Evolutionary conservation across 495 filamentous ascomycete species (phyloP).

Genomic region (Haplographium delicatum): DNA sequence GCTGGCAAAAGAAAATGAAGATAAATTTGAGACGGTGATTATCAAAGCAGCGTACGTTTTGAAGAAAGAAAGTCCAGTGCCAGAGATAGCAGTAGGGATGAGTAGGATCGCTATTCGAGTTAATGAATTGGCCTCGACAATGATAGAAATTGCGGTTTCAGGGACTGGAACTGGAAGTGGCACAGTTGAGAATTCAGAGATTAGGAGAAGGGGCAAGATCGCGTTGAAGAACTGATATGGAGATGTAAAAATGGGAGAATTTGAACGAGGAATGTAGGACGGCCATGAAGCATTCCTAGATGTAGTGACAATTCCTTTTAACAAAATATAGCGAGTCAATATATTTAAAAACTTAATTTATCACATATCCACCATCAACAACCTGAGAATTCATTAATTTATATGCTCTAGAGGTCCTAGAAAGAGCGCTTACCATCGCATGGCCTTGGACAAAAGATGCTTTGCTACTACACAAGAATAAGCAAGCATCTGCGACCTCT

Average conservation of each 20-base stretch:
- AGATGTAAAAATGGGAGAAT: neutral
- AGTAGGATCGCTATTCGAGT: neutral
- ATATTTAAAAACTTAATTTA: slow-evolving; percentile 13
- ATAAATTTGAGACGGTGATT: slow-evolving; percentile 2
- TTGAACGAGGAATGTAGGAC: too few species aligned
- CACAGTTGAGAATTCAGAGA: neutral
- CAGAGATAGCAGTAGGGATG: neutral
- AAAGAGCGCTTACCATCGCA: slow-evolving; percentile 29
- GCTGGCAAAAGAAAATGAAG: neutral
- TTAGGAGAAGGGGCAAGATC: neutral
- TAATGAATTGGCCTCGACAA: slow-evolving; percentile 1
- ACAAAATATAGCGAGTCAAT: too few species aligned
- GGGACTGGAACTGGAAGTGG: neutral
- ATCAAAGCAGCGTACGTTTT: neutral
- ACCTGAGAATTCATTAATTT: slow-evolving; percentile 5
- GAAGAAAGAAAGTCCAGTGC: neutral
- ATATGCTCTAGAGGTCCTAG: neutral
- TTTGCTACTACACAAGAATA: slow-evolving; percentile 44
- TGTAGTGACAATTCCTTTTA: too few species aligned
- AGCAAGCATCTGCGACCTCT: slow-evolving; percentile 45
- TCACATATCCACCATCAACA: slow-evolving; percentile 19
- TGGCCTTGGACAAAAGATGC: slow-evolving; percentile 48
- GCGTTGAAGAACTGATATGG: neutral
- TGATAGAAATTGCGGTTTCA: slow-evolving; percentile 1
- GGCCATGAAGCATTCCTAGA: too few species aligned